These are phyloP conservation scores for Eucalyptus dawsonii DNA, from an alignment of 345 rosid genomes.

Conservation along the genomic window DNA sequence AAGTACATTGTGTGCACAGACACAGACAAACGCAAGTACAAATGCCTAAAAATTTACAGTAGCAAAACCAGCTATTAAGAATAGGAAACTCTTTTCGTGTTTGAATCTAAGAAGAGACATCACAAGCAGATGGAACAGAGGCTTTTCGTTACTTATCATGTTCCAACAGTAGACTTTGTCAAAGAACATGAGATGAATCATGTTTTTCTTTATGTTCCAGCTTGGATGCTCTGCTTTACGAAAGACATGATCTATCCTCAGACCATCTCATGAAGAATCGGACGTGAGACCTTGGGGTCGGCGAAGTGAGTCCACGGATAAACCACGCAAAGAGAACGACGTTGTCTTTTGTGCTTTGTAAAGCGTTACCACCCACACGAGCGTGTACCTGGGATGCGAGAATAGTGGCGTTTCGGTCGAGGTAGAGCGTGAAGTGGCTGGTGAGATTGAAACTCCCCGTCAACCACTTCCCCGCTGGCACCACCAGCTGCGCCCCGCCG, in stretches of 20 bases:
- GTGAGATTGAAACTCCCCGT: conserved; percentile 86
- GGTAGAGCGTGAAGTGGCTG: conserved; percentile 71
- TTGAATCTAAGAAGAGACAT: background rate
- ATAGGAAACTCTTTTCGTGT: background rate
- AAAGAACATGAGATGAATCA: background rate
- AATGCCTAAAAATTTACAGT: background rate
- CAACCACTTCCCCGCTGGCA: conserved; percentile 80
- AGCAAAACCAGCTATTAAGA: background rate
- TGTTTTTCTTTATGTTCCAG: background rate
- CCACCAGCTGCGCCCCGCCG: conserved; percentile 67
- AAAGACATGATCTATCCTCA: background rate
- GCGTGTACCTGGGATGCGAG: conserved; percentile 58
- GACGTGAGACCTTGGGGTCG: background rate
- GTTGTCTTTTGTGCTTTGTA: background rate
- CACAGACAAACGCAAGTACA: background rate
- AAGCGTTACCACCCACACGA: background rate
- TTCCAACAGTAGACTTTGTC: background rate
- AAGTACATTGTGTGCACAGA: background rate
- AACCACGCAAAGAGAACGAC: background rate
- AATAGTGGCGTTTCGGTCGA: conserved; percentile 47
- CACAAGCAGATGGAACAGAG: background rate
- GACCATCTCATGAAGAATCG: background rate
- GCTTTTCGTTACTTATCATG: background rate
- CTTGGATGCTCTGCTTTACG: background rate
- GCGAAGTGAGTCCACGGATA: background rate